phyloP scores from a whole-genome alignment of 2,329 filamentous ascomycete genomes.

The Endocalyx cinctus region DNA sequence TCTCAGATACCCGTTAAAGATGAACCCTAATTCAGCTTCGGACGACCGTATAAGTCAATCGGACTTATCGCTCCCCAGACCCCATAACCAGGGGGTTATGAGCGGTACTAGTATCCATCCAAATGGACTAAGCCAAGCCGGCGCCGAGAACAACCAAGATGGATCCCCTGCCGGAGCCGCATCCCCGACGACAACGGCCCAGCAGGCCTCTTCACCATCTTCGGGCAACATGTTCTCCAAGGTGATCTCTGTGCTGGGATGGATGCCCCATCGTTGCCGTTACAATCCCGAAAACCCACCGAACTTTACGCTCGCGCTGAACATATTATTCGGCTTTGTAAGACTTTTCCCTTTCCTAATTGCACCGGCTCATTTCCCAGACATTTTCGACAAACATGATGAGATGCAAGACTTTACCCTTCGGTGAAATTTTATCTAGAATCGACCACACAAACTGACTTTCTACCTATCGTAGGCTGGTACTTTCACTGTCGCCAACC shows the following conservation, averaged over 20 bases:
- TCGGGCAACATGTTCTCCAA: conserved; percentile 7
- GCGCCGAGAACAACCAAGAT: no score
- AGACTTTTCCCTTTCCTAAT: conserved; percentile 7
- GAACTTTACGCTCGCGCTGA: conserved; percentile 62
- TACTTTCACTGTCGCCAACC: conserved; percentile 63
- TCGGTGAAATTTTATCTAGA: not conserved
- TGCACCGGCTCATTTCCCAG: not conserved
- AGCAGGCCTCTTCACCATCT: not conserved
- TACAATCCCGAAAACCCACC: conserved; percentile 64
- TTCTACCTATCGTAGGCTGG: conserved; percentile 23
- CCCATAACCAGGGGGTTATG: no score
- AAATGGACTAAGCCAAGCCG: no score
- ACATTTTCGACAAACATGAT: no score
- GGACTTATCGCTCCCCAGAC: no score
- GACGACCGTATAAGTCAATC: no score
- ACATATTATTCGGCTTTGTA: conserved; percentile 65
- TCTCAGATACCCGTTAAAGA: no score
- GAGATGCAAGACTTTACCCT: not conserved
- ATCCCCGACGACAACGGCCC: not conserved
- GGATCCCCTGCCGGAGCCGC: no score
- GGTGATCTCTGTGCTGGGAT: conserved; percentile 36
- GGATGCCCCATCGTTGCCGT: conserved; percentile 62
- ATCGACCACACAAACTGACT: not conserved
- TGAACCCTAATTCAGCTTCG: no score
- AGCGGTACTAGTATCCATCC: no score